phyloP scores from a whole-genome alignment of 208 protist genomes.

The Acanthamoeba castellanii region DNA sequence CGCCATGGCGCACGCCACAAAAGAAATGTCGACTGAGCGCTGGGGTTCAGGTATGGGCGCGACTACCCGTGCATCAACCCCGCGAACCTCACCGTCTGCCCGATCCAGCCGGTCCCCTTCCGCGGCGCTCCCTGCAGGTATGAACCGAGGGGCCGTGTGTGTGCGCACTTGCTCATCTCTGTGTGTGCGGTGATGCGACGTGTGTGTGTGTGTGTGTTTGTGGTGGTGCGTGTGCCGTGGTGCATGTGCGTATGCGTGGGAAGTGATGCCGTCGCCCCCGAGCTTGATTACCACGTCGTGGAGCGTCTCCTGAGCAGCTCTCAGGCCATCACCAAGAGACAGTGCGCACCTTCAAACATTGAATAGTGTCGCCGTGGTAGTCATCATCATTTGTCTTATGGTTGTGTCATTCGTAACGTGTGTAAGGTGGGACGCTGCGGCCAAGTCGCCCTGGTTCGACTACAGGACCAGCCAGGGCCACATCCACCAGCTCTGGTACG shows the following conservation, averaged over 20 bases:
- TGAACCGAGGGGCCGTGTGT: neutral
- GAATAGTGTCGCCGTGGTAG: neutral
- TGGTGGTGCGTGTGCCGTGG: neutral
- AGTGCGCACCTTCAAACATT: neutral
- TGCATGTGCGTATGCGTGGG: too few species aligned
- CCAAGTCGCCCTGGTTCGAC: conserved; percentile 65
- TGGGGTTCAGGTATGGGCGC: conserved; percentile 38
- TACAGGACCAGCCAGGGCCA: neutral
- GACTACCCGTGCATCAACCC: conserved; percentile 68
- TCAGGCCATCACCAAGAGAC: neutral
- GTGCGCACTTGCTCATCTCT: neutral
- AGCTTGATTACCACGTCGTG: conserved; percentile 43
- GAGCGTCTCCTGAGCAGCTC: neutral
- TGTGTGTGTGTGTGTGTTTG: neutral
- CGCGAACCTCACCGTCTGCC: conserved; percentile 60
- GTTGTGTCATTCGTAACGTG: neutral
- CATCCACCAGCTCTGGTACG: conserved; percentile 71
- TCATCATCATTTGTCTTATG: too few species aligned
- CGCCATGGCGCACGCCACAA: too few species aligned
- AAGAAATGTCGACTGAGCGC: neutral
- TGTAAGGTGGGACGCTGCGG: conserved; percentile 13
- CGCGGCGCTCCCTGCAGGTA: conserved; percentile 70
- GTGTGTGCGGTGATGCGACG: neutral
- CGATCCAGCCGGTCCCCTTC: conserved; percentile 68
- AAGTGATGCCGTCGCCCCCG: conserved; percentile 52